phyloP scores from a whole-genome alignment of 768 basidiomycete species.

The Podaxis sp. region DNA sequence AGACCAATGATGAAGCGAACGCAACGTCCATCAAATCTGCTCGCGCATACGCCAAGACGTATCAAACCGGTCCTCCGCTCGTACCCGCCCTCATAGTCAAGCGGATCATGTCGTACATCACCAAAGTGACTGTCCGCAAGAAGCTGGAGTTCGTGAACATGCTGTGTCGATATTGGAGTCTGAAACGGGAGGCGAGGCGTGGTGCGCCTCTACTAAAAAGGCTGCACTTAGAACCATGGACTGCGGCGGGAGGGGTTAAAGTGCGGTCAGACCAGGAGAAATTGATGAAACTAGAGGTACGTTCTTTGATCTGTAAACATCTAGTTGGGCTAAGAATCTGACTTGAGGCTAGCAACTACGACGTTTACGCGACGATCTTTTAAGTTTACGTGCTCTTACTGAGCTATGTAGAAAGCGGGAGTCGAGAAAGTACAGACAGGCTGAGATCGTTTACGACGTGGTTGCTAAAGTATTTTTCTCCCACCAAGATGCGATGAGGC shows the following conservation, averaged over 20 bases:
- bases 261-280: conserved; percentile 82
- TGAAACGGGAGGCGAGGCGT: conserved; percentile 90
- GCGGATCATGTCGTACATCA: conserved; percentile 73
- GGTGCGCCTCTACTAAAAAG: conserved; percentile 94
- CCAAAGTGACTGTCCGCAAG: conserved; percentile 68
- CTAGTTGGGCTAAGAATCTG: not conserved
- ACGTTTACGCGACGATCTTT: conserved; percentile 74
- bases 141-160: conserved; percentile 74
- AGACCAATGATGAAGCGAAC: conserved; percentile 36
- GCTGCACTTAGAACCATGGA: conserved; percentile 97
- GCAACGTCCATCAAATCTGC: conserved; percentile 71
- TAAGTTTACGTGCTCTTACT: conserved; percentile 63
- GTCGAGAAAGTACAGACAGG: conserved; percentile 70
- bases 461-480: conserved; percentile 67
- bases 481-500: conserved; percentile 57
- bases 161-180: conserved; percentile 93
- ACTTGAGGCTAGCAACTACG: conserved; percentile 45
- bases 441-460: conserved; percentile 64
- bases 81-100: conserved; percentile 86
- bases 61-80: conserved; percentile 90
- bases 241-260: conserved; percentile 65
- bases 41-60: conserved; percentile 88
- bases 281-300: conserved; percentile 75
- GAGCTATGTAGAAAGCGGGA: conserved; percentile 78
- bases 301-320: conserved; percentile 22